Conservation (phyloP, 2,329 filamentous ascomycete genomes). For the Pseudonectria foliicola region DNA sequence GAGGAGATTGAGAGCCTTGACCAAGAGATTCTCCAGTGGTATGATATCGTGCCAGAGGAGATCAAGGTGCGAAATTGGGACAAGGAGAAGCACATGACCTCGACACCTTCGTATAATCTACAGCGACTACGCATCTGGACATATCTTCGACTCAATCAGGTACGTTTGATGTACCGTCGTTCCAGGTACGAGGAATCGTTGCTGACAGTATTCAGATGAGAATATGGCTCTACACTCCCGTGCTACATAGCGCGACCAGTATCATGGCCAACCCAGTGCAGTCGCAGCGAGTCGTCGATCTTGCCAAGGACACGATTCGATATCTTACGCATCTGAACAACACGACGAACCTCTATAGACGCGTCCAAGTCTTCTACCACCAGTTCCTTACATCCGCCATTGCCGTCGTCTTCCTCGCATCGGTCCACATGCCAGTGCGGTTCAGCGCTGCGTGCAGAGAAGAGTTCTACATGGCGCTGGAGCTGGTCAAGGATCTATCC, state of each 20-base stretch:
- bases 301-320: slow-evolving; percentile 70
- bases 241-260: slow-evolving; percentile 75
- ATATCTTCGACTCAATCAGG: slow-evolving; percentile 78
- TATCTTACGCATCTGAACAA: slow-evolving; percentile 65
- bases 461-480: slow-evolving; percentile 73
- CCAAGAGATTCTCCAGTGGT: slow-evolving; percentile 81
- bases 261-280: slow-evolving; percentile 70
- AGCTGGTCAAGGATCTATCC: slow-evolving; percentile 66
- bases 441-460: slow-evolving; percentile 63
- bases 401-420: slow-evolving; percentile 68
- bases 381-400: slow-evolving; percentile 72
- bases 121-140: slow-evolving; percentile 75
- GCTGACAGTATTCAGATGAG: slow-evolving; percentile 48
- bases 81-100: slow-evolving; percentile 43
- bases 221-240: slow-evolving; percentile 79
- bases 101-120: slow-evolving; percentile 55
- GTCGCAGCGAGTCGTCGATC: slow-evolving; percentile 66
- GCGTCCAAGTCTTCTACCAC: slow-evolving; percentile 70
- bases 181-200: no score
- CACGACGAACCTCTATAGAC: slow-evolving; percentile 63
- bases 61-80: slow-evolving; percentile 54
- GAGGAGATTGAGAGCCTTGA: slow-evolving; percentile 77
- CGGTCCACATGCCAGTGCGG: slow-evolving; percentile 64
- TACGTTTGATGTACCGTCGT: slow-evolving; percentile 14
- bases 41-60: slow-evolving; percentile 61